phyloP scores from a whole-genome alignment of 495 filamentous ascomycete species.

The Trichoderma erinaceum region DNA sequence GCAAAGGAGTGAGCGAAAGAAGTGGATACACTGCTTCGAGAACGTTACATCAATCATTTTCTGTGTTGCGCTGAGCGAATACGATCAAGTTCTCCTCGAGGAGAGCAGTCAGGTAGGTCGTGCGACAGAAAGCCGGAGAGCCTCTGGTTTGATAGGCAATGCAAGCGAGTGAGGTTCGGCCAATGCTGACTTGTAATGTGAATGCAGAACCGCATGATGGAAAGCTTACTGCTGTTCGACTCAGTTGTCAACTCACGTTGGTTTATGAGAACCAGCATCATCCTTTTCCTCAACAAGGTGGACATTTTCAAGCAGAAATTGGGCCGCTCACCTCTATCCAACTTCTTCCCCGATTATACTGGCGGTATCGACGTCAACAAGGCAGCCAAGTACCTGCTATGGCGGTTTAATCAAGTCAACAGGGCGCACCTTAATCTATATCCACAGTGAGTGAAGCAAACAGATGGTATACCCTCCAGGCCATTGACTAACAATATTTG shows the following conservation, averaged over 20 bases:
- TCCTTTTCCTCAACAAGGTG: constrained; percentile 97
- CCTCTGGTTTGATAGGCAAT: no score
- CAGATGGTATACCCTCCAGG: background rate
- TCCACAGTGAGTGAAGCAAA: constrained; percentile 69
- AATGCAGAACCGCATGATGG: constrained; percentile 94
- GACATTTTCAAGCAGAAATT: constrained; percentile 96
- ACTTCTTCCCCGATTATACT: constrained; percentile 97
- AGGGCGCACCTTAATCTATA: constrained; percentile 93
- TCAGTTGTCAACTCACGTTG: constrained; percentile 97
- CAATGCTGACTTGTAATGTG: constrained; percentile 23
- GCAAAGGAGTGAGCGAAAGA: constrained; percentile 94
- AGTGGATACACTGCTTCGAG: constrained; percentile 99
- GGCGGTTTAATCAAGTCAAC: constrained; percentile 98
- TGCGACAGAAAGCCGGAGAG: no score
- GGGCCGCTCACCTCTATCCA: constrained; percentile 76
- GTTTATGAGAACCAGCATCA: constrained; percentile 98
- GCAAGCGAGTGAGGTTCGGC: background rate
- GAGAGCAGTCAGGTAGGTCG: constrained; percentile 84
- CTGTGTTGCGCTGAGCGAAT: constrained; percentile 96
- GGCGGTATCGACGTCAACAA: constrained; percentile 96
- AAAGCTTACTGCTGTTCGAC: constrained; percentile 94
- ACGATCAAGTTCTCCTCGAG: constrained; percentile 93
- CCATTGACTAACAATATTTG: constrained; percentile 26
- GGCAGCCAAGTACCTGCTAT: constrained; percentile 93
- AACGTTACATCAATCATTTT: constrained; percentile 99